Base-by-base conservation (phyloP, 2,329 filamentous ascomycete species). In the Cytospora mali region DNA sequence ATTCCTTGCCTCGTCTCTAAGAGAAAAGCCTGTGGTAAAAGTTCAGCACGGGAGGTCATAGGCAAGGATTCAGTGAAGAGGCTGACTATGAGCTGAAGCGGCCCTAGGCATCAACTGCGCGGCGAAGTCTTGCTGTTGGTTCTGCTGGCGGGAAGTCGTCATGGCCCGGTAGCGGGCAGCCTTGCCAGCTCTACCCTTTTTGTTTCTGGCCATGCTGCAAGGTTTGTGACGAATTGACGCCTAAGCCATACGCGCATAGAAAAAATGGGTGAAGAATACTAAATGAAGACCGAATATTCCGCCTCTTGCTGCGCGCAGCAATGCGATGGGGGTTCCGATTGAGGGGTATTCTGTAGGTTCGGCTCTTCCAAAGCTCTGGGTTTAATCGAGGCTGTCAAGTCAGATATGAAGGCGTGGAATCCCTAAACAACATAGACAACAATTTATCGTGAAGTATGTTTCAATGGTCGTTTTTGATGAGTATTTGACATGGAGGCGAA, bases 1-100 rank as follows among this genome's bases (percentile, higher is more conserved):
- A 62, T 82, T 78, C 58, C 78, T 75, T 62, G 81, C 82, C 69
- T 84, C 79, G 23, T 85, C 80, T 58, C 75, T 76, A 68, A 81
- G 75, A 6, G 75, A 75, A 58, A 78, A 76, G 31, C 70, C 77
- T 78, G 55, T 18, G 25, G 33, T 11, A 75, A 65, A 39, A 75
- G 31, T 58, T 64, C 33, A 59, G 77, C 76, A 74, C 74, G 77
- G 66, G 72, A 71, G 29, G 70, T 73, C 52, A 72, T 27, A 29
- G 6, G 23, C 42, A 29, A 29, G 52, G 48, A 46, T 21, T 31
- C 14, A 14, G 6, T 23, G 35, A 18, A 11, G 35, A 63, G 21
- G 57, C 66, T 64, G 52, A 67, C 66, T 58, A 25, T 66, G 55
- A 29, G 53, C 58, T 11, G 56, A 50, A 42, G 46, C 46, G 48